Evolutionary conservation across 2,329 filamentous ascomycete species (phyloP).

Genomic region (Dactylellina sp.): DNA sequence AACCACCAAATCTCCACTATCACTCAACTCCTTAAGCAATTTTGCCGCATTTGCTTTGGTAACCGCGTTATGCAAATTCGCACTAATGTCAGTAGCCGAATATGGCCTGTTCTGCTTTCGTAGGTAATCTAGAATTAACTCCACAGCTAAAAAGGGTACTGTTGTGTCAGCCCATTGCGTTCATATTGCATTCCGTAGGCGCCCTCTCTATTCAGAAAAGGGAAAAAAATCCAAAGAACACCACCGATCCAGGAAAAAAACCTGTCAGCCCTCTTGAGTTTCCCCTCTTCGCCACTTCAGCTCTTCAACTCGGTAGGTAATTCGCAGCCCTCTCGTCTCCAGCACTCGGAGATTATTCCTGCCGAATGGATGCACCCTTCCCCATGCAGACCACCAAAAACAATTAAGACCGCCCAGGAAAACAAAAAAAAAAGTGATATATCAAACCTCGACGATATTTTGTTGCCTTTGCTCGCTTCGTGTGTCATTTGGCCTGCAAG

Average conservation of each 20-base stretch:
- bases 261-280: conserved; percentile 32
- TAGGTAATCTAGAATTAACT: conserved; percentile 63
- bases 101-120: conserved; percentile 64
- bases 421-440: conserved; percentile 50
- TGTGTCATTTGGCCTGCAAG: conserved; percentile 55
- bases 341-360: conserved; percentile 56
- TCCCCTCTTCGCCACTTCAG: conserved; percentile 43
- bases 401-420: conserved; percentile 24
- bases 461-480: conserved; percentile 34
- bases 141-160: conserved; percentile 58
- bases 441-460: conserved; percentile 31
- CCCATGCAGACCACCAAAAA: conserved; percentile 43
- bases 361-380: conserved; percentile 28
- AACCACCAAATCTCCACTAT: conserved; percentile 71
- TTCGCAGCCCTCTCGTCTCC: conserved; percentile 47
- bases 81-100: conserved; percentile 69
- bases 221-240: conserved; percentile 16
- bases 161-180: conserved; percentile 22
- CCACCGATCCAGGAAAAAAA: conserved; percentile 40
- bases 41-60: conserved; percentile 72
- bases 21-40: conserved; percentile 73
- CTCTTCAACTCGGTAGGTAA: conserved; percentile 23
- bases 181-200: conserved; percentile 8
- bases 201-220: conserved; percentile 22
- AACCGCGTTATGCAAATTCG: conserved; percentile 73